These are phyloP conservation scores for Prototheca wickerhamii DNA, from an alignment of 163 green algal genomes.

Conservation along the genomic window DNA sequence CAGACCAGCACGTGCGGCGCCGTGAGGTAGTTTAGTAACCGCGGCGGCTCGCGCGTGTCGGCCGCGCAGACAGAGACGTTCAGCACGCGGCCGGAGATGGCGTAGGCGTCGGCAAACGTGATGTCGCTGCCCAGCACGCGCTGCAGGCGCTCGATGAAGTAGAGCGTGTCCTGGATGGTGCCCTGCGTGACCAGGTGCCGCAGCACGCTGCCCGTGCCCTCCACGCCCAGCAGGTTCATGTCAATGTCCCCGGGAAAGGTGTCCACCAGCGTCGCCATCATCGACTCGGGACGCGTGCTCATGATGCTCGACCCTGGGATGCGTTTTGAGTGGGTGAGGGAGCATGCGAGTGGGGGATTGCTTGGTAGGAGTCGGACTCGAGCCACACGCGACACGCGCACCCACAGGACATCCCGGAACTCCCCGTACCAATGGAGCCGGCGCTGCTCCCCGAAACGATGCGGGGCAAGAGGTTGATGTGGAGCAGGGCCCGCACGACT, in stretches of 20 bases:
- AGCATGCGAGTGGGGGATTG: too few relatives aligned
- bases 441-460: constrained; percentile 88
- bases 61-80: constrained; percentile 82
- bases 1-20: constrained; percentile 82
- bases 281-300: constrained; percentile 58
- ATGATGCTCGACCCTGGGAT: constrained; percentile 22
- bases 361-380: too few relatives aligned
- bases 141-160: constrained; percentile 68
- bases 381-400: background rate
- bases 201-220: constrained; percentile 8
- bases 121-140: constrained; percentile 60
- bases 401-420: background rate
- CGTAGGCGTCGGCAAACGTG: constrained; percentile 81
- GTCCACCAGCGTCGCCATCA: constrained; percentile 49
- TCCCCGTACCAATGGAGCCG: constrained; percentile 55
- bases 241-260: background rate
- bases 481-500: constrained; percentile 86
- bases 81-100: constrained; percentile 75
- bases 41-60: constrained; percentile 82
- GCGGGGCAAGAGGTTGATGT: constrained; percentile 77
- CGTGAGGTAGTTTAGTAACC: constrained; percentile 96
- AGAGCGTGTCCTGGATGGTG: constrained; percentile 17
- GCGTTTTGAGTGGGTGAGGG: too few relatives aligned
- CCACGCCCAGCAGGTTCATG: constrained; percentile 43
- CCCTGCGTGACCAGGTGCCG: constrained; percentile 17